Conservation (phyloP, 179 eudicot species). For the Silene coronaria region DNA sequence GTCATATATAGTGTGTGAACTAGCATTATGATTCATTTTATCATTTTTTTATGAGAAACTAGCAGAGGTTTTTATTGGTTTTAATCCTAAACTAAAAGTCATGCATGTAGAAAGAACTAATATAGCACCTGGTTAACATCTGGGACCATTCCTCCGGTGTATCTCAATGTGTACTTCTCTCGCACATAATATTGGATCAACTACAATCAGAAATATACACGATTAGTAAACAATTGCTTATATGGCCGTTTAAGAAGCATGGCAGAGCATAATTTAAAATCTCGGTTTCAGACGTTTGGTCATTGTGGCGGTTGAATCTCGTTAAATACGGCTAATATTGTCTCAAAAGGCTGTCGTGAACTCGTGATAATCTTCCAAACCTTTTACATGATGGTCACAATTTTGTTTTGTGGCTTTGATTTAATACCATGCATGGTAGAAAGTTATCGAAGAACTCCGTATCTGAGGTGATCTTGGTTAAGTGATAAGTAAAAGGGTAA, state of each 20-base stretch:
- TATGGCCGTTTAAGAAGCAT: neutral
- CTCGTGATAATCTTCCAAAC: too few species aligned
- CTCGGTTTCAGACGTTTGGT: neutral
- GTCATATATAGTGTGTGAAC: too few species aligned
- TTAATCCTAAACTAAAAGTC: too few species aligned
- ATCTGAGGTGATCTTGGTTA: neutral
- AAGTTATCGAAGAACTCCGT: neutral
- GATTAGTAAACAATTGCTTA: neutral
- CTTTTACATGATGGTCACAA: too few species aligned
- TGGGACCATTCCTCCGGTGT: conserved; percentile 99
- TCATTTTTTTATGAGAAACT: too few species aligned
- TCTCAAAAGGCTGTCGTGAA: too few species aligned
- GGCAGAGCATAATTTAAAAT: neutral
- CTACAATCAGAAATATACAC: conserved; percentile 31
- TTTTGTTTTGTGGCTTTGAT: too few species aligned
- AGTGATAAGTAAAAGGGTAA: neutral
- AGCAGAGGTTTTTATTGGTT: too few species aligned
- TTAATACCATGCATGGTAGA: too few species aligned
- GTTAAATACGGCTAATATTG: too few species aligned
- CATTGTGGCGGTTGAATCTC: too few species aligned
- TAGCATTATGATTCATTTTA: too few species aligned
- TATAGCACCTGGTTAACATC: conserved; percentile 89
- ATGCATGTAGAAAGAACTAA: neutral
- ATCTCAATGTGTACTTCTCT: conserved; percentile 92
- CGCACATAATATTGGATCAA: conserved; percentile 74